Base-by-base conservation (phyloP, 1,284 basidiomycete genomes). In the Marasmius oreades region DNA sequence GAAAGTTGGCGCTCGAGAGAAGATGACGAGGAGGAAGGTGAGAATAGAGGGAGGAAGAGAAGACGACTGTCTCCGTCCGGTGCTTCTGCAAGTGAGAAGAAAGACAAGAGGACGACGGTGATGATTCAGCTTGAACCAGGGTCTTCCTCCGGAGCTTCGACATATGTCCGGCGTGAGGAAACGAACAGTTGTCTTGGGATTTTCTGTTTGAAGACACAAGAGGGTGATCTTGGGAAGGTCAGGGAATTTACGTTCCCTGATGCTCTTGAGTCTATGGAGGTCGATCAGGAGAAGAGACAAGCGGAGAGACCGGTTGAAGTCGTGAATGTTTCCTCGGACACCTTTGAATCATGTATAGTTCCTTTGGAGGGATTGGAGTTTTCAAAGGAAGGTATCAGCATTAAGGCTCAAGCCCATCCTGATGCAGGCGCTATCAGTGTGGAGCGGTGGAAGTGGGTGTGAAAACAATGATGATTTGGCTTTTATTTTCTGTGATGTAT, bases 1-100 rank as follows among this genome's bases (percentile, higher is more conserved):
- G 39, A 42, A 42, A 42, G 39, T 20, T 42, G 39, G 28, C 84
- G 85, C 66, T 77, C 74, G 1, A 51, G 61, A 7, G 52, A 53
- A 16, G 52, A 43, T 7, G 37, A 22, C 1, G 20, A 23, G 5
- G 20, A 23, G 5, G 23, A 28, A 22, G 20, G 11, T 37, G 28
- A 24, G 51, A 20, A 14, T 14, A 52, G 34, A 36, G 34, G 34
- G 20, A 23, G 52, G 37, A 42, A 45, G 37, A 22, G 23, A 16
- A 22, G 36, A n/a, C 22, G 26, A 20, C 8, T 24, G 8, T 53
- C 39, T 20, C 39, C 39, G n/a, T 16, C 39, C n/a, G 39, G 16
- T 20, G 39, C 39, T 42, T 42, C 39, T 3, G 20, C 16, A n/a
- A n/a, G 39, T 42, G 11, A 2, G 39, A 42, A 42, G n/a, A 42